Conservation (phyloP, 2,329 filamentous ascomycete species). For the Fusarium neocosmosporiellum region DNA sequence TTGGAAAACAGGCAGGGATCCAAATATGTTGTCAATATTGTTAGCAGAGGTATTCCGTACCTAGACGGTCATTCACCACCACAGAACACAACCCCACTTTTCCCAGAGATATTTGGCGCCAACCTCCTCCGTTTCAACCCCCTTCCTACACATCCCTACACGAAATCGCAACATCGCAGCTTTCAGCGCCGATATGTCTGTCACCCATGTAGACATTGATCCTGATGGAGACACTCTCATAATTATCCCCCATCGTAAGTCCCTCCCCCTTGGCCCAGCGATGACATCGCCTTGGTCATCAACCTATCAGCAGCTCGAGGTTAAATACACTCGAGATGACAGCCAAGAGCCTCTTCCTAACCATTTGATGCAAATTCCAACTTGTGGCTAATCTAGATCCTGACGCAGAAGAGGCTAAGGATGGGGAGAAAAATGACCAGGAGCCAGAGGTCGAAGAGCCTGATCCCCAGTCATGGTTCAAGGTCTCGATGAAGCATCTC, state of each 20-base stretch:
- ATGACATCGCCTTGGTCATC: neutral
- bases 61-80: neutral
- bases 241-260: neutral
- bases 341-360: fast-evolving
- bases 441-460: no score
- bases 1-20: neutral
- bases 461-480: neutral
- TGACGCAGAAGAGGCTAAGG: neutral
- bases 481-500: slow-evolving; percentile 15
- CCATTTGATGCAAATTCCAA: neutral
- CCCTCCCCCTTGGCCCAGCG: fast-evolving
- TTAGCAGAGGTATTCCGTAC: neutral
- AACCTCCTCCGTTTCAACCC: neutral
- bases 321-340: neutral
- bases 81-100: neutral
- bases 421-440: no score
- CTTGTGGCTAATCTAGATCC: neutral
- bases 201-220: neutral
- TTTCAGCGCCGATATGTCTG: neutral
- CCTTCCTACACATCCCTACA: neutral
- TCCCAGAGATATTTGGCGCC: neutral
- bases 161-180: fast-evolving
- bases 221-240: neutral
- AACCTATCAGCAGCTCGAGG: neutral
- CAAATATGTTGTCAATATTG: neutral